phyloP scores from a whole-genome alignment of 768 basidiomycete genomes.

The Tylopilus plumbeoviolaceoides region DNA sequence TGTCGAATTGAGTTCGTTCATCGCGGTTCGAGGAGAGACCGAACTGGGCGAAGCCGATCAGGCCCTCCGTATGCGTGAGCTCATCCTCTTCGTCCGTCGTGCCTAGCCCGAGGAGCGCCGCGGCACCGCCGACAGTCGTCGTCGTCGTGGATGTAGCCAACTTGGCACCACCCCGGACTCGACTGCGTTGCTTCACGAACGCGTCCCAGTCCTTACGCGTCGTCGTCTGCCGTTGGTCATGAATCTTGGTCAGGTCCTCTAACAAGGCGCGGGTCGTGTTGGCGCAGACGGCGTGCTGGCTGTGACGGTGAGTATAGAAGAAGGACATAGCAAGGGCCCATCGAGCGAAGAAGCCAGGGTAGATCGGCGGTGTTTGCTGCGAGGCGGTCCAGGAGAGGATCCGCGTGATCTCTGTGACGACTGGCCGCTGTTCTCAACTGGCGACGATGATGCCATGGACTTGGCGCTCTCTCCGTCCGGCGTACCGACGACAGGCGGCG shows the following conservation, averaged over 20 bases:
- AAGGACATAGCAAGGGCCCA: constrained; percentile 8
- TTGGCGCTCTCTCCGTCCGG: constrained; percentile 10
- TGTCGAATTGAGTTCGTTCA: constrained; percentile 75
- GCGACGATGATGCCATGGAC: constrained; percentile 10
- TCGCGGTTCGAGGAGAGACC: constrained; percentile 66
- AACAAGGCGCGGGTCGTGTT: constrained; percentile 73
- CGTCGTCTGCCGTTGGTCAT: constrained; percentile 69
- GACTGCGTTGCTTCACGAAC: constrained; percentile 71
- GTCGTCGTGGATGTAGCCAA: constrained; percentile 15
- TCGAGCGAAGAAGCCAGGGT: constrained; percentile 34
- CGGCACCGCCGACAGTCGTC: constrained; percentile 41
- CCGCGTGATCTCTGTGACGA: constrained; percentile 32
- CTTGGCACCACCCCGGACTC: constrained; percentile 35
- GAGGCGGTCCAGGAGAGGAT: constrained; percentile 48
- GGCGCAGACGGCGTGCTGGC: constrained; percentile 67
- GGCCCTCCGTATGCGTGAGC: constrained; percentile 72
- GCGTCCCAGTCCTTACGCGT: constrained; percentile 83
- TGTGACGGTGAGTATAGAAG: constrained; percentile 58
- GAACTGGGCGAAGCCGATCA: constrained; percentile 89
- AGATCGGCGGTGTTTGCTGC: constrained; percentile 41
- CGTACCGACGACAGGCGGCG: neutral
- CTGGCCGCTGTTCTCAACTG: constrained; percentile 16
- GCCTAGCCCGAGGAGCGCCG: constrained; percentile 65
- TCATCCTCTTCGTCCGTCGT: constrained; percentile 67
- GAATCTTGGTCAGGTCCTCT: constrained; percentile 71